Evolutionary conservation across 768 basidiomycete genomes (phyloP).

Genomic region (Saitozyma sp.): DNA sequence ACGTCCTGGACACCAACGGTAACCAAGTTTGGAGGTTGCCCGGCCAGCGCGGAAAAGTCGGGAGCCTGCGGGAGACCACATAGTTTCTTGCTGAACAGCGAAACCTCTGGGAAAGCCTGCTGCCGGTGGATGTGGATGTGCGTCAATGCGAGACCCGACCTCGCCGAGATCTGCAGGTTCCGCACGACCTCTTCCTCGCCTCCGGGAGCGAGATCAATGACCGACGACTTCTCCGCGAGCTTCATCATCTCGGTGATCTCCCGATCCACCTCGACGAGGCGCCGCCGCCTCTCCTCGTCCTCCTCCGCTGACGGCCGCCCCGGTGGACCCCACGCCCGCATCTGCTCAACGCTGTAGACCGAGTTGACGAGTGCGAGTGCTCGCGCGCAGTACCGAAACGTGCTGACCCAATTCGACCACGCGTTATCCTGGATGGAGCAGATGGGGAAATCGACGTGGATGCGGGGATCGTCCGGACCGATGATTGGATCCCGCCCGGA

Average conservation of each 20-base stretch:
- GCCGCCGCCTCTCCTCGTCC: constrained; percentile 7
- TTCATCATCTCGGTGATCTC: constrained; percentile 42
- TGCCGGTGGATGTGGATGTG: constrained; percentile 51
- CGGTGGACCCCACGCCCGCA: too few relatives aligned
- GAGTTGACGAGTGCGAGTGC: constrained; percentile 44
- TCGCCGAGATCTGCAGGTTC: constrained; percentile 48
- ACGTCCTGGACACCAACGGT: too few relatives aligned
- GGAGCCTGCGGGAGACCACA: constrained; percentile 49
- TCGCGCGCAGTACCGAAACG: constrained; percentile 31
- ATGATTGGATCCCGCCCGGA: constrained; percentile 39
- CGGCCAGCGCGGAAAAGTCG: constrained; percentile 1
- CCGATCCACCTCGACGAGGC: constrained; percentile 39
- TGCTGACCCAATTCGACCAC: constrained; percentile 47
- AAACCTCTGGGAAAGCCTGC: constrained; percentile 52
- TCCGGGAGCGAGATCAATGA: constrained; percentile 49
- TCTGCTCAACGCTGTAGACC: constrained; percentile 26
- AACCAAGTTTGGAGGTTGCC: too few relatives aligned
- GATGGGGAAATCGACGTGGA: constrained; percentile 46
- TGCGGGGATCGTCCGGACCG: constrained; percentile 42
- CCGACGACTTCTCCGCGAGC: constrained; percentile 36
- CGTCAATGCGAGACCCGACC: constrained; percentile 45
- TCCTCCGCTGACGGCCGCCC: too few relatives aligned
- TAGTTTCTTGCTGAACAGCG: constrained; percentile 49
- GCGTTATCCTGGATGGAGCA: constrained; percentile 36
- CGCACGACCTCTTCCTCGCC: constrained; percentile 51